Percentiles rank a stretch among this genome's conserved stretches.
phyloP scores from a whole-genome alignment of 176 grass and related monocot species.

The Cenchrus americanus region DNA sequence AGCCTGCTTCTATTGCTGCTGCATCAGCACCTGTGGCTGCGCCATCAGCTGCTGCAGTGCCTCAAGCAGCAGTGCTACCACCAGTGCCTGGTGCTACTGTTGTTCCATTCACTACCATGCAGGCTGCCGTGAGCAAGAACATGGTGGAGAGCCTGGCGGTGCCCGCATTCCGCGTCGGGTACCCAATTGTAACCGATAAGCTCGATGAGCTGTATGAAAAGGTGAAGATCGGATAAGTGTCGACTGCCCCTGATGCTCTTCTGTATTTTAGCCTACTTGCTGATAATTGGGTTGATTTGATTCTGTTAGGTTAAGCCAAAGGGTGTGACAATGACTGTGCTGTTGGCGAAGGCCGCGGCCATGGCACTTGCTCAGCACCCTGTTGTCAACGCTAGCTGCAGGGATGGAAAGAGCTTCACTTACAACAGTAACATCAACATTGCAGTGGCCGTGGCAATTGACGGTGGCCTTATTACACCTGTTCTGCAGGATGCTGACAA shows the following conservation, averaged over 20 bases:
- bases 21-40: conserved; percentile 35
- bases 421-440: conserved; percentile 93
- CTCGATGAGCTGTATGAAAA: conserved; percentile 86
- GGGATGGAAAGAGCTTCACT: conserved; percentile 90
- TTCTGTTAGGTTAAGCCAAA: conserved; percentile 79
- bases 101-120: conserved; percentile 90
- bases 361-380: conserved; percentile 89
- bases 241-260: background rate
- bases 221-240: conserved; percentile 44
- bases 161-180: conserved; percentile 83
- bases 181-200: conserved; percentile 73
- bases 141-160: conserved; percentile 91
- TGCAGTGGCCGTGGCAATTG: conserved; percentile 90
- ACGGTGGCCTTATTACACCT: conserved; percentile 91
- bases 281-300: conserved; percentile 17
- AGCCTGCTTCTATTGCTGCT: conserved; percentile 43
- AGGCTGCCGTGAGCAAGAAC: conserved; percentile 90
- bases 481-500: conserved; percentile 95
- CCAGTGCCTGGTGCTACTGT: conserved; percentile 70
- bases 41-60: conserved; percentile 39
- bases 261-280: background rate
- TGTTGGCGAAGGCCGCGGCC: conserved; percentile 78
- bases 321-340: conserved; percentile 94
- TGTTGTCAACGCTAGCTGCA: conserved; percentile 88
- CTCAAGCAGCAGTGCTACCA: conserved; percentile 47